Evolutionary conservation across 2,329 filamentous ascomycete genomes (phyloP).

Genomic region (Scedosporium apiospermum): DNA sequence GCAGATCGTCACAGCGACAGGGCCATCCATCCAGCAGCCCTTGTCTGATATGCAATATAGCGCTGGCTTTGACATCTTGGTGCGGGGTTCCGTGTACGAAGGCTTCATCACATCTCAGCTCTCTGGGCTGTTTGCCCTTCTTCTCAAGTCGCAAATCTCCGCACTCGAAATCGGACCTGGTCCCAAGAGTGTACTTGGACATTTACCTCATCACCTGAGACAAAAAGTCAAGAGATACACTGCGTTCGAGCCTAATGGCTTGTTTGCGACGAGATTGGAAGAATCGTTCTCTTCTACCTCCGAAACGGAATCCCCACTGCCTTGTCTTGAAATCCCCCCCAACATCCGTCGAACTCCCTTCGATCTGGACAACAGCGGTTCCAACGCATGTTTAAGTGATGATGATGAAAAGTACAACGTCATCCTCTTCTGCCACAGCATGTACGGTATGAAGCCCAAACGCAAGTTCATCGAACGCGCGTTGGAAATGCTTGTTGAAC

Average conservation of each 20-base stretch:
- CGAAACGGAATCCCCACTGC: slow-evolving; percentile 25
- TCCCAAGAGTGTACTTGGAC: slow-evolving; percentile 40
- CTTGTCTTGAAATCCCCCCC: slow-evolving; percentile 26
- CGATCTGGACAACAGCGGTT: slow-evolving; percentile 16
- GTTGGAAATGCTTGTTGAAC: slow-evolving; percentile 34
- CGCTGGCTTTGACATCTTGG: slow-evolving; percentile 34
- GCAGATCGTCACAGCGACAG: slow-evolving; percentile 17
- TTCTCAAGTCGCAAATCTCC: slow-evolving; percentile 33
- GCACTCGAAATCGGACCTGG: slow-evolving; percentile 52
- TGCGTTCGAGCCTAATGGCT: slow-evolving; percentile 42
- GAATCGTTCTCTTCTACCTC: slow-evolving; percentile 25
- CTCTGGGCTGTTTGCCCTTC: slow-evolving; percentile 25
- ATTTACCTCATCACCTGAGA: slow-evolving; percentile 32
- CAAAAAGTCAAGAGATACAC: slow-evolving; percentile 37
- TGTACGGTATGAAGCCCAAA: slow-evolving; percentile 49
- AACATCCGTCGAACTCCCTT: slow-evolving; percentile 31
- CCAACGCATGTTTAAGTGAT: slow-evolving; percentile 13
- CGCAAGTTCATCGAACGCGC: slow-evolving; percentile 32
- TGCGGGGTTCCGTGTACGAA: slow-evolving; percentile 28
- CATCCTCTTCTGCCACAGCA: slow-evolving; percentile 53
- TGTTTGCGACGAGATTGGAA: slow-evolving; percentile 35
- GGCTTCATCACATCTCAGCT: slow-evolving; percentile 44
- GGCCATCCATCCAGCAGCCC: slow-evolving; percentile 15
- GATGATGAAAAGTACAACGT: slow-evolving; percentile 37
- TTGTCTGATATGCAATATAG: slow-evolving; percentile 40